Base-by-base conservation (phyloP, 1,284 basidiomycete genomes). In the Kwoniella shivajii region DNA sequence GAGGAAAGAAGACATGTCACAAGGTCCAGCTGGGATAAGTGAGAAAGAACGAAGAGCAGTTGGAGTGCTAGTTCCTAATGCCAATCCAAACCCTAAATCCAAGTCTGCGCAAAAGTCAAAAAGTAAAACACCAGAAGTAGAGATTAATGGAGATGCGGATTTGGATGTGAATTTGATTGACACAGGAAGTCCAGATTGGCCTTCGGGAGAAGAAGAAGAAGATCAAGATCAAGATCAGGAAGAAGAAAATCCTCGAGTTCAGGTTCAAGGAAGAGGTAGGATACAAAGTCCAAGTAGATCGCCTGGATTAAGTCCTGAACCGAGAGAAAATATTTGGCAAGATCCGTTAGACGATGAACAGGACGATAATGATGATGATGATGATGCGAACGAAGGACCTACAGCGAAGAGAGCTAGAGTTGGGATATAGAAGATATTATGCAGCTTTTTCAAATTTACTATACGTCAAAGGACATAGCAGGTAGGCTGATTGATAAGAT, bases 261-360 rank as follows among this genome's bases (percentile, higher is more conserved):
- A n/a, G n/a, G n/a, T n/a, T n/a, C 27, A 20, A 34, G 43, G 38
- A 29, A 14, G 37, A 42, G 37, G 29, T 34, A 48, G 60, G 39
- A 56, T 43, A 30, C 41, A 36, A 47, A 59, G 27, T 30, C 58
- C 57, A 10, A 64, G 60, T 60, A 57, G 66, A 22, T 71, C 66
- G 11, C 67, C 68, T n/a, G 66, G 63, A n/a, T 31, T 63, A 13
- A 64, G 65, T 51, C 67, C 65, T 11, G 59, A 61, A 50, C 48
- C 33, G 47, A 37, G 31, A 50, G 44, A 11, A 18, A 52, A 14
- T 31, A 57, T 59, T 31, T 71, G 68, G 68, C 55, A 53, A 39
- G 68, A 71, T 61, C 68, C 68, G 13, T 50, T 71, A 33, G 68
- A 70, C n/a, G 57, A 62, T 33, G 65, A 65, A 1, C 65, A 65